Percentiles rank a stretch among this genome's conserved stretches.
These are phyloP conservation scores for Penicillium canariense DNA, from an alignment of 495 filamentous ascomycete species.

Conservation along the genomic window DNA sequence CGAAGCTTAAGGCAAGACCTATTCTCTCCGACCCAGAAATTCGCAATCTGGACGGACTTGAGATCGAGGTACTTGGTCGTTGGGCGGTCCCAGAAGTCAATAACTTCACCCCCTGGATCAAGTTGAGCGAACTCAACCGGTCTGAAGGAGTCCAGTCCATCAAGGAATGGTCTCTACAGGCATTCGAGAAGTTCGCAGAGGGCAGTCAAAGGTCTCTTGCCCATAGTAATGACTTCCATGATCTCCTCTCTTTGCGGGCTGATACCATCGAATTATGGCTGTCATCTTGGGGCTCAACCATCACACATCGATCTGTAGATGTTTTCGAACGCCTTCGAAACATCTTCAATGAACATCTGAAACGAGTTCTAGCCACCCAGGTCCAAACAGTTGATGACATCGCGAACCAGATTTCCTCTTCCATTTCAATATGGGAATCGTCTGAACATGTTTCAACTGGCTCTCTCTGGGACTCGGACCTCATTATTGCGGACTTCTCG, in stretches of 20 bases:
- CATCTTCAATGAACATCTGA: slow-evolving; percentile 63
- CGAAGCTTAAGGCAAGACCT: slow-evolving; percentile 63
- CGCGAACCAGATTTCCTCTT: slow-evolving; percentile 46
- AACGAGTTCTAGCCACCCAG: slow-evolving; percentile 56
- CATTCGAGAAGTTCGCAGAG: slow-evolving; percentile 60
- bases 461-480: slow-evolving; percentile 60
- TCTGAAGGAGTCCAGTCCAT: slow-evolving; percentile 63
- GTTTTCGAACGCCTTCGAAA: slow-evolving; percentile 67
- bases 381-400: slow-evolving; percentile 58
- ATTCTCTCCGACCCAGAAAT: slow-evolving; percentile 70
- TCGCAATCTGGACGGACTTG: slow-evolving; percentile 61
- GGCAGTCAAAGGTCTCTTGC: slow-evolving; percentile 57
- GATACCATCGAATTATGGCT: slow-evolving; percentile 76
- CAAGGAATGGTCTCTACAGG: slow-evolving; percentile 69
- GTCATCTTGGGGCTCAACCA: slow-evolving; percentile 40
- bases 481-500: slow-evolving; percentile 49
- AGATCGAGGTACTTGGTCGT: slow-evolving; percentile 74
- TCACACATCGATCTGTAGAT: slow-evolving; percentile 49
- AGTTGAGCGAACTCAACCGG: slow-evolving; percentile 73
- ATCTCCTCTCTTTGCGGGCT: slow-evolving; percentile 64
- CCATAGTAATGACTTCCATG: slow-evolving; percentile 58
- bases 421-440: slow-evolving; percentile 53
- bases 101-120: slow-evolving; percentile 87
- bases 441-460: slow-evolving; percentile 44
- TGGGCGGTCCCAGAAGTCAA: slow-evolving; percentile 84